Conservation (phyloP, 345 rosid genomes). For the Dipteronia sinensis region DNA sequence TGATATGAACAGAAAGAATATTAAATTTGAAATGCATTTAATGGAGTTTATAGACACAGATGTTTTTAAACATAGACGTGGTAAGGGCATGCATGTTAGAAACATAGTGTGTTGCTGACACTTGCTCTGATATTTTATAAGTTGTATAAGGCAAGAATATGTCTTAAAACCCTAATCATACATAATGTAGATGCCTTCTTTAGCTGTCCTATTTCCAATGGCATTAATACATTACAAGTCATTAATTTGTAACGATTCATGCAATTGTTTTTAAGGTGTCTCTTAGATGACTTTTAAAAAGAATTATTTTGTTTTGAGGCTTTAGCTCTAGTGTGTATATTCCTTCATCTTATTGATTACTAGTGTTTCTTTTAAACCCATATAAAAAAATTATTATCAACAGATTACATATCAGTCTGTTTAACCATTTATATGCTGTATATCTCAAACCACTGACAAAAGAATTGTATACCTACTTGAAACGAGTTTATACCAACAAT, state of each 20-base stretch:
- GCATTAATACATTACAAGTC: neutral
- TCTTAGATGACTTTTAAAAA: neutral
- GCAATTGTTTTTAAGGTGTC: neutral
- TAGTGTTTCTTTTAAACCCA: neutral
- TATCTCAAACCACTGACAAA: neutral
- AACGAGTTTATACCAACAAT: neutral
- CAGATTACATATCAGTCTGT: neutral
- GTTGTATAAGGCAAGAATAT: neutral
- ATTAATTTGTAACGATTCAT: neutral
- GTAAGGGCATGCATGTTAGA: neutral
- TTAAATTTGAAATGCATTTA: neutral
- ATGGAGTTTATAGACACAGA: neutral
- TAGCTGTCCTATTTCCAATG: neutral
- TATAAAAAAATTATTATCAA: neutral
- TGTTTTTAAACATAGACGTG: neutral
- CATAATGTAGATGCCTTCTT: neutral
- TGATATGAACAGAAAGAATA: conserved; percentile 5
- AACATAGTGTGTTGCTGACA: conserved; percentile 7
- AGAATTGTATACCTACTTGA: neutral
- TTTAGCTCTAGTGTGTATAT: neutral
- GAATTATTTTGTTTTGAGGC: neutral
- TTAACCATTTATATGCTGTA: neutral
- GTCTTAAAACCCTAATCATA: neutral
- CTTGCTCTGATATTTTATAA: neutral
- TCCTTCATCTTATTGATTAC: neutral